Evolutionary conservation across 306 rosid genomes (phyloP).

Genomic region (Cucumis hystrix): DNA sequence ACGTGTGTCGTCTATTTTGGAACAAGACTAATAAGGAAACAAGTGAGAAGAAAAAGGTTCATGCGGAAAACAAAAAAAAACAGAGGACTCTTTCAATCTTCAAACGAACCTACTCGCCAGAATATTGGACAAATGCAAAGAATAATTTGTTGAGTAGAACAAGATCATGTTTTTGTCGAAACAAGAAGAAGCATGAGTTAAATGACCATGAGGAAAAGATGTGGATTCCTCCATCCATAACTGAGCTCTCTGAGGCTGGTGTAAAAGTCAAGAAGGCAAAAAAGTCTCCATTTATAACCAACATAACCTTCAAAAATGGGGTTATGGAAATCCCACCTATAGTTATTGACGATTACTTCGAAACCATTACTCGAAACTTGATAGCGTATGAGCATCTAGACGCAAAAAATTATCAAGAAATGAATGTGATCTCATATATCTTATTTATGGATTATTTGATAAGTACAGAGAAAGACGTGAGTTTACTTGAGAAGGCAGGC

Average conservation of each 20-base stretch:
- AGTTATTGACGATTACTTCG: not conserved
- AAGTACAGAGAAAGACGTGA: not conserved
- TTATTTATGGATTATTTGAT: not conserved
- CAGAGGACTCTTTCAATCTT: too few relatives aligned
- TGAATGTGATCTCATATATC: not conserved
- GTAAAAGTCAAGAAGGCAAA: not conserved
- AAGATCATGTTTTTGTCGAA: too few relatives aligned
- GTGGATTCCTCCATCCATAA: not conserved
- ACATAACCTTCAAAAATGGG: not conserved
- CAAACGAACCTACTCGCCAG: too few relatives aligned
- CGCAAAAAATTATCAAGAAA: too few relatives aligned
- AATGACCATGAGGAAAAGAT: too few relatives aligned
- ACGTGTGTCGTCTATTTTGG: too few relatives aligned
- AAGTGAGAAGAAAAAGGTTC: too few relatives aligned
- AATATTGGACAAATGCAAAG: too few relatives aligned
- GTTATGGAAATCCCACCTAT: conserved; percentile 7
- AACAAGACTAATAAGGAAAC: too few relatives aligned
- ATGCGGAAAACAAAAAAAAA: too few relatives aligned
- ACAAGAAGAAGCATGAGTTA: too few relatives aligned
- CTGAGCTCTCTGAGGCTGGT: not conserved
- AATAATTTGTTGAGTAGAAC: too few relatives aligned
- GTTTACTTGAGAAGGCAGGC: not conserved
- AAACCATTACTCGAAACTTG: not conserved
- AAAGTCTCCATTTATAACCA: not conserved
- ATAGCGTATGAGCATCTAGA: not conserved